Percentiles rank a stretch among this genome's conserved stretches.
Conservation (phyloP, 202 grass and related monocot genomes). For the Panicum hallii region DNA sequence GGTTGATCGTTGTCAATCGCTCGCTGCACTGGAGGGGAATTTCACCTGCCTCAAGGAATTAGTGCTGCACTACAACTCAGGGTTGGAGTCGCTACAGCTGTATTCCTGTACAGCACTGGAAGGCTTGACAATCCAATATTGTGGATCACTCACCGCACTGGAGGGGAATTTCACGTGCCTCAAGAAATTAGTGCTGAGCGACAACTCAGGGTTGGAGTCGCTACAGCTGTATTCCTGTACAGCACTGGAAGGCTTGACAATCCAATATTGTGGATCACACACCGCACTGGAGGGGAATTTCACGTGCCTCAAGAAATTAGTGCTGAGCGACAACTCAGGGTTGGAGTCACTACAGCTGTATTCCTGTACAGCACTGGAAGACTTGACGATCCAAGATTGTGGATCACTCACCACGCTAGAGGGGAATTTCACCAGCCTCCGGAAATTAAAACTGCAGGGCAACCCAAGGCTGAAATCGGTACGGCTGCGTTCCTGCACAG, state of each 20-base stretch:
- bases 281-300: not conserved
- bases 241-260: not conserved
- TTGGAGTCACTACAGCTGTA: not conserved
- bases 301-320: not conserved
- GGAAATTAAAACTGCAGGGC: fast-evolving
- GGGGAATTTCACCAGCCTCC: not conserved
- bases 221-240: constrained; percentile 4
- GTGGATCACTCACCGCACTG: not conserved
- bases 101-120: constrained; percentile 5
- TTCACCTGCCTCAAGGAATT: not conserved
- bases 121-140: fast-evolving
- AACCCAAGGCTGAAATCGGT: not conserved
- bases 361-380: constrained; percentile 7
- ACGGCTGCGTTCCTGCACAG: not conserved
- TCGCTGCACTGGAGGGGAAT: not conserved
- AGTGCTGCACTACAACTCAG: fast-evolving
- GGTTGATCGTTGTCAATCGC: fast-evolving
- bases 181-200: fast-evolving
- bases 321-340: fast-evolving
- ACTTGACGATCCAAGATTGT: fast-evolving
- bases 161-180: not conserved
- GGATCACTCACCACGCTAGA: not conserved
- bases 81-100: not conserved
- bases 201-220: not conserved
- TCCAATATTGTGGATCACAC: fast-evolving